Base-by-base conservation (phyloP, 2,329 filamentous ascomycete genomes). In the Aspergillus sp. region DNA sequence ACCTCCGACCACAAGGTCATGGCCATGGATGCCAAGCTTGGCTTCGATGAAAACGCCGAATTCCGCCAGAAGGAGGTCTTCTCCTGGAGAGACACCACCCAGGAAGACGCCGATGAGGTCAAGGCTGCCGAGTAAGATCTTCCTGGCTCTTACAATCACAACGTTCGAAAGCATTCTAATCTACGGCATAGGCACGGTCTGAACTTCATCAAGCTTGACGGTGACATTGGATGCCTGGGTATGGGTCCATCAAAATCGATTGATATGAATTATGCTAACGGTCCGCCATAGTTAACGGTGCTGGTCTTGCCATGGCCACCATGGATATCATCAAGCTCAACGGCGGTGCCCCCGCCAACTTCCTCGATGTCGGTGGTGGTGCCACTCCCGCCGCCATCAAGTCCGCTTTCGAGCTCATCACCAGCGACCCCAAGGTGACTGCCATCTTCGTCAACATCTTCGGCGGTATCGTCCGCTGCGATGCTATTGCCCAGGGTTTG, bases 241-340 rank as follows among this genome's bases (percentile, higher is more conserved):
- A 73, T 63, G 72, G 30, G 51, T 55, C 32, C 12, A 47, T 30
- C 17, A 36, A 3, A 17, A 51, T 52, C 61, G 38, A 52, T 58
- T 13, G 10, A 15, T 28, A 32, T 30, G 12, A 7, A 5, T 28
- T 13, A 45, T 63, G 45, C 65, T 68, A 55, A 68, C 23, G 7
- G 23, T 15, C 23, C 23, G 55, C 15, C 60, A 25, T 67, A 71
- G 95, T 99, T 84, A 99, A 99, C 84, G 95, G 95, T 78, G 95
- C 95, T 73, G 95, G 95, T 83, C 90, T 99, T 69, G 95, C 95
- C 81, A 99, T 99, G 95, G 95, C 95, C 66, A 99, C 95, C 78
- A 99, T 99, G 95, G 95, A 99, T 81, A 98, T 99, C 80, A 99
- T 99, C 87, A 98, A 99, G 88, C 87, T 99, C 66, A 99, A 98